Evolutionary conservation across 371 early-diverging fungal genomes (phyloP).

Genomic region (Mucor piriformis): DNA sequence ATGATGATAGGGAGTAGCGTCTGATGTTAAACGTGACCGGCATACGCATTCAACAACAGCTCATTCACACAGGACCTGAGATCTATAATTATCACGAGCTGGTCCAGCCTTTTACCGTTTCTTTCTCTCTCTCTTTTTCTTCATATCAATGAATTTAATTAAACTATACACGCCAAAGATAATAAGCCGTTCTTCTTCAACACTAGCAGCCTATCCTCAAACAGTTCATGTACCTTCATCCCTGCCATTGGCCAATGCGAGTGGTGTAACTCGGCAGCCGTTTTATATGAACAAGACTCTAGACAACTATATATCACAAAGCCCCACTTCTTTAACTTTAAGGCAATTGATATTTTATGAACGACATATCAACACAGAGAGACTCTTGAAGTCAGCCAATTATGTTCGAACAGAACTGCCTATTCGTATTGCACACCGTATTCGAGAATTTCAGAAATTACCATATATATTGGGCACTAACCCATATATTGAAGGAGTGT

Average conservation of each 20-base stretch:
- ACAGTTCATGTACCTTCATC: background rate
- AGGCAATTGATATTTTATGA: constrained; percentile 86
- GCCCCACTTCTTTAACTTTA: constrained; percentile 75
- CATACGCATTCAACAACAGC: background rate
- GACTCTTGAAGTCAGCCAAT: constrained; percentile 79
- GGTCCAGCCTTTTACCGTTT: background rate
- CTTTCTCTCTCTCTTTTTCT: background rate
- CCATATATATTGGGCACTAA: constrained; percentile 87
- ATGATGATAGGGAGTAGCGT: background rate
- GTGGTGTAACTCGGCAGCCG: constrained; percentile 16
- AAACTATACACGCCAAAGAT: background rate
- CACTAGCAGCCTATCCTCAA: background rate
- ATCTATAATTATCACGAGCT: background rate
- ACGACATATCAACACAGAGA: constrained; percentile 70
- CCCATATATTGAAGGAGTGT: constrained; percentile 76
- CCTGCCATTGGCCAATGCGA: background rate
- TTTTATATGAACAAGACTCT: constrained; percentile 82
- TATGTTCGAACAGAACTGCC: constrained; percentile 82
- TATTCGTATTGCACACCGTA: constrained; percentile 86
- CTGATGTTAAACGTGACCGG: constrained; percentile 1
- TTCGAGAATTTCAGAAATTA: constrained; percentile 77
- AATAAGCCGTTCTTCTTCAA: constrained; percentile 1
- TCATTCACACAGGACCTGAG: background rate
- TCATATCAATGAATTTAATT: constrained; percentile 5
- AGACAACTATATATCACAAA: constrained; percentile 70